phyloP scores from a whole-genome alignment of 2,329 filamentous ascomycete genomes.

The Colletotrichum musicola region DNA sequence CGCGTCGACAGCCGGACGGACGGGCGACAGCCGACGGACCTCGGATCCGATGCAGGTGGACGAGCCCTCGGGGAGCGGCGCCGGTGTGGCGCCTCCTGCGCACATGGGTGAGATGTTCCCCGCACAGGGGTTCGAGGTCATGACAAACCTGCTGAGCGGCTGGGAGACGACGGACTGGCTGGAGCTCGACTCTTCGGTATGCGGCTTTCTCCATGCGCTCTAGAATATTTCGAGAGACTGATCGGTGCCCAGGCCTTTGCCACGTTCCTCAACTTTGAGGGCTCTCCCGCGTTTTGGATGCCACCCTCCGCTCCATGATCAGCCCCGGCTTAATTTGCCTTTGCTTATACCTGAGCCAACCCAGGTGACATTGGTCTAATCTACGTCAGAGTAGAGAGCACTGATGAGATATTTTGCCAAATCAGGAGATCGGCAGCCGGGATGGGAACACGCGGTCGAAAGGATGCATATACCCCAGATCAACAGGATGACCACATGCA shows the following conservation, averaged over 20 bases:
- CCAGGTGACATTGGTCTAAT: neutral
- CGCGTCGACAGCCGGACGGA: neutral
- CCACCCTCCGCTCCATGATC: conserved; percentile 5
- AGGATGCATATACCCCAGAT: neutral
- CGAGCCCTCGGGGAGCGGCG: conserved; percentile 3
- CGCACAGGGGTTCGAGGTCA: conserved; percentile 30
- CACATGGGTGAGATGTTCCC: conserved; percentile 32
- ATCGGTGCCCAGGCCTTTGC: conserved; percentile 36
- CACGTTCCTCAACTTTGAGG: conserved; percentile 36
- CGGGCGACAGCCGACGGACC: neutral
- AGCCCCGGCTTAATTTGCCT: neutral
- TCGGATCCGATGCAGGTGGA: conserved; percentile 14
- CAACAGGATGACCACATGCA: neutral
- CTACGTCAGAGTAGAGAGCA: no score
- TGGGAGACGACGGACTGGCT: conserved; percentile 49
- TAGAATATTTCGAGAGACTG: conserved; percentile 9
- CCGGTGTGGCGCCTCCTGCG: conserved; percentile 13
- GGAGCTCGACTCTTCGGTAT: conserved; percentile 46
- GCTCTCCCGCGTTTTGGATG: conserved; percentile 38
- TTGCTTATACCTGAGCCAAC: neutral
- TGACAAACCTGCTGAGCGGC: conserved; percentile 39
- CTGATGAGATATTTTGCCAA: no score
- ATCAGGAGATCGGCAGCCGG: no score
- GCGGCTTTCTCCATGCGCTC: conserved; percentile 5
- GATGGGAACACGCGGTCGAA: no score